Evolutionary conservation across 352 stramenopile genomes (phyloP).

Genomic region (Blastocystis sp.): DNA sequence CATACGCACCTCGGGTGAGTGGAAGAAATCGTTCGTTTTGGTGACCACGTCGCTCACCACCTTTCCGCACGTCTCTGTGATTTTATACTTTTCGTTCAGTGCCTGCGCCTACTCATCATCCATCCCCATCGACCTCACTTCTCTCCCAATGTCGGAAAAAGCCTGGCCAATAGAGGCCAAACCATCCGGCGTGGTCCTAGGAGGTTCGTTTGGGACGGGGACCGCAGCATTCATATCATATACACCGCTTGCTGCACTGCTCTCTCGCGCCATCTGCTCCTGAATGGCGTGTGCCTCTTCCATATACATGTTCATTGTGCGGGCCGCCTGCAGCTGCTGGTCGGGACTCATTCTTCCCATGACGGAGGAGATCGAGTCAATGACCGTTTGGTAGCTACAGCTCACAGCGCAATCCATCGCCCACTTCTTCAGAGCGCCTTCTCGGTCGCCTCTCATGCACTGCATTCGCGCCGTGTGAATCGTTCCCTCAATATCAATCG

Average conservation of each 20-base stretch:
- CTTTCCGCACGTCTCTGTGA: background rate
- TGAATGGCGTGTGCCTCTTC: slow-evolving; percentile 2
- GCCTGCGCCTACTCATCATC: background rate
- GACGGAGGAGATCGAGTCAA: background rate
- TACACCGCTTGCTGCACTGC: background rate
- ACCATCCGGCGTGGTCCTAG: background rate
- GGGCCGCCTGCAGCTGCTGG: background rate
- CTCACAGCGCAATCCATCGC: background rate
- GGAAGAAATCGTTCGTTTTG: background rate
- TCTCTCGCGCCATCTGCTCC: background rate
- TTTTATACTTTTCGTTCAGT: slow-evolving; percentile 12
- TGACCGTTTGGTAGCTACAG: background rate
- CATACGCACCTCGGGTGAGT: background rate
- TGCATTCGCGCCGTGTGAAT: slow-evolving; percentile 17
- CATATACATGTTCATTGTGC: slow-evolving; percentile 15
- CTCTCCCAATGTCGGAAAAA: background rate
- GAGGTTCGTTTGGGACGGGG: background rate
- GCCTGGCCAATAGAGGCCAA: background rate
- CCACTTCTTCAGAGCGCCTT: slow-evolving; percentile 1
- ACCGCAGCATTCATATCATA: background rate
- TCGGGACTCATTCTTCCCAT: background rate
- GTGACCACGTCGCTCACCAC: background rate
- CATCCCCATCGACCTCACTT: background rate
- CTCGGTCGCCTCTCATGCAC: background rate
- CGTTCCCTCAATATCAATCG: background rate